These are phyloP conservation scores for Phytophthora quininea DNA, from an alignment of 352 stramenopile genomes.

Conservation along the genomic window DNA sequence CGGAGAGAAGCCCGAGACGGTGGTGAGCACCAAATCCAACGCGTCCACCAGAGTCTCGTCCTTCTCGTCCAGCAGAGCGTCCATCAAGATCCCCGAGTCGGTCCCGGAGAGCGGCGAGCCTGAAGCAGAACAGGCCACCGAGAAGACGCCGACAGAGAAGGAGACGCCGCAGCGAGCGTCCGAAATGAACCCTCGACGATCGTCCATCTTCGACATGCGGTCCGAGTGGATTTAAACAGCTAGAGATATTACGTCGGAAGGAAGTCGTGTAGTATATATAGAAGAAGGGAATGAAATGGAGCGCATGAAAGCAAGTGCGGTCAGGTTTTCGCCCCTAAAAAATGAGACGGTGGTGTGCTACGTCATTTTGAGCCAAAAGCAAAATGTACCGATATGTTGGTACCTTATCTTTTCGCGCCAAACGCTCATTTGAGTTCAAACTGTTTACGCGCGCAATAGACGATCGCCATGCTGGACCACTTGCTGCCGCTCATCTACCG, in stretches of 20 bases:
- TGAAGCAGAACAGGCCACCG: constrained; percentile 22
- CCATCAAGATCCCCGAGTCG: constrained; percentile 29
- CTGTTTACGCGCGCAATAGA: constrained; percentile 3
- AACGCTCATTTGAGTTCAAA: constrained; percentile 37
- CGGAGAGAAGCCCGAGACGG: constrained; percentile 30
- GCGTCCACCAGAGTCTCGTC: constrained; percentile 26
- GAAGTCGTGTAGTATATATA: neutral
- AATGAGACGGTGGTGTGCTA: constrained; percentile 11
- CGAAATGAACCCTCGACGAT: constrained; percentile 38
- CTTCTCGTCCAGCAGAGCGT: constrained; percentile 25
- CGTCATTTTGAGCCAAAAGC: neutral
- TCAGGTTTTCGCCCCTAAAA: neutral
- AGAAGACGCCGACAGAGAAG: constrained; percentile 8
- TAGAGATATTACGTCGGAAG: neutral
- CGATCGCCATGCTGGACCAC: constrained; percentile 43
- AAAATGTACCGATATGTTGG: constrained; percentile 5
- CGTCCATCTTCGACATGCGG: constrained; percentile 50
- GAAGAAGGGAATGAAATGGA: constrained; percentile 23
- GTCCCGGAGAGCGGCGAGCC: constrained; percentile 30
- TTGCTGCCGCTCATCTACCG: constrained; percentile 47
- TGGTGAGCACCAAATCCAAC: constrained; percentile 27
- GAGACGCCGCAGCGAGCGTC: constrained; percentile 12
- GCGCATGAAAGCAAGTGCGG: constrained; percentile 12
- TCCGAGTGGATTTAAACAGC: constrained; percentile 46
- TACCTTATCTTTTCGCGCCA: constrained; percentile 36